Conservation (phyloP, 169 alveolate genomes). For the Theileria parva region DNA sequence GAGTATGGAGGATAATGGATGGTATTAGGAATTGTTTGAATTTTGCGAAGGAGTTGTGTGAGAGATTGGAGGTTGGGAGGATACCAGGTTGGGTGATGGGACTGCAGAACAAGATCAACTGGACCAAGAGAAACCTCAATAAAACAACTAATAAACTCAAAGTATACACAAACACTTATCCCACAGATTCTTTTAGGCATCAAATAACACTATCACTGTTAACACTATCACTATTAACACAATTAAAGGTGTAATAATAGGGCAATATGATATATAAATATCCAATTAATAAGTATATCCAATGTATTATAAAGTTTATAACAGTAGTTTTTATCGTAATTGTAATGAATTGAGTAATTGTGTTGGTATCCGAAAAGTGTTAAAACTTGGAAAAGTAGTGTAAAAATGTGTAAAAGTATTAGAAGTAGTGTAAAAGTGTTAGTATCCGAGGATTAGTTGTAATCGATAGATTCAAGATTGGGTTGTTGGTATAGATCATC, state of each 20-base stretch:
- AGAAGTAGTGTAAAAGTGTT: too few species aligned
- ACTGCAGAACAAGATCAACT: constrained; percentile 75
- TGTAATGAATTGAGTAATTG: too few species aligned
- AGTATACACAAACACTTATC: constrained; percentile 24
- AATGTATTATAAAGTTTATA: background rate
- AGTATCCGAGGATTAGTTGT: background rate
- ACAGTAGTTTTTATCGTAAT: background rate
- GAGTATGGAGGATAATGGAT: background rate
- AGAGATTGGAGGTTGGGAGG: constrained; percentile 67
- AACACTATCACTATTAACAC: too few species aligned
- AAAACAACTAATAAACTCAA: constrained; percentile 53
- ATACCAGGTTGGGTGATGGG: constrained; percentile 81
- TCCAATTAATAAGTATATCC: background rate
- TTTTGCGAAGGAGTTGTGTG: constrained; percentile 59
- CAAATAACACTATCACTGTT: too few species aligned
- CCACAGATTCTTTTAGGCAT: too few species aligned
- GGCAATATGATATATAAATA: too few species aligned
- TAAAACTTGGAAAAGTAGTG: too few species aligned
- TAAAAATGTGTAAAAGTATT: too few species aligned
- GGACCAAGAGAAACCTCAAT: constrained; percentile 71
- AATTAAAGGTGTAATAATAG: too few species aligned
- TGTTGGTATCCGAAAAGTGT: too few species aligned
- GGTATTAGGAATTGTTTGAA: constrained; percentile 65
- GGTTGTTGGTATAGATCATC: background rate
- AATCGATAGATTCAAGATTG: constrained; percentile 1